phyloP scores from a whole-genome alignment of 371 early-diverging fungal species.

The Thermomucor indicae-seudaticae region DNA sequence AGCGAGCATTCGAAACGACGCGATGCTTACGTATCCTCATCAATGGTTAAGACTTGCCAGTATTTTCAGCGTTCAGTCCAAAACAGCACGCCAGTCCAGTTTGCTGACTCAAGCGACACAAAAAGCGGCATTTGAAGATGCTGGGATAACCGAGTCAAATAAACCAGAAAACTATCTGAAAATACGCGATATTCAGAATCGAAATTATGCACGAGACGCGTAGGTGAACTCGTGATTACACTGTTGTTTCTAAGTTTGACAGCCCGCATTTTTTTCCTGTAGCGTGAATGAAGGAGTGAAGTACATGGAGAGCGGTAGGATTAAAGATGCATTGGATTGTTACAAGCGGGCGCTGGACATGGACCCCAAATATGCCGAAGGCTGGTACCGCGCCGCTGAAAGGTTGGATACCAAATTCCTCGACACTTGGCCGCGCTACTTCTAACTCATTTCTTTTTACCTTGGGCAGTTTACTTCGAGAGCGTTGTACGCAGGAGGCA shows the following conservation, averaged over 20 bases:
- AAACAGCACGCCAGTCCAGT: slow-evolving; percentile 22
- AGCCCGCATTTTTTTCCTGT: background rate
- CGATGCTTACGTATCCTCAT: slow-evolving; percentile 37
- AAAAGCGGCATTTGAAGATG: slow-evolving; percentile 8
- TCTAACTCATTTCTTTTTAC: background rate
- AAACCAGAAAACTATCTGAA: slow-evolving; percentile 39
- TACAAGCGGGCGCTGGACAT: slow-evolving; percentile 47
- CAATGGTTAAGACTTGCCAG: slow-evolving; percentile 39
- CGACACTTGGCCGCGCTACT: background rate
- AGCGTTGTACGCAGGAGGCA: slow-evolving; percentile 24
- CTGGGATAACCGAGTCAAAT: slow-evolving; percentile 2
- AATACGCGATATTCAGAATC: slow-evolving; percentile 38
- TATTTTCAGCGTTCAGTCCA: slow-evolving; percentile 37
- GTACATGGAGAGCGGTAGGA: slow-evolving; percentile 15
- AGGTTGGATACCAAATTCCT: slow-evolving; percentile 15
- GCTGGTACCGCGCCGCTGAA: slow-evolving; percentile 43
- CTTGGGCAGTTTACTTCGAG: slow-evolving; percentile 22
- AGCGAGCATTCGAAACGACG: slow-evolving; percentile 27
- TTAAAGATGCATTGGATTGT: slow-evolving; percentile 34
- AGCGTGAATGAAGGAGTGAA: slow-evolving; percentile 46
- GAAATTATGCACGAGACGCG: slow-evolving; percentile 43
- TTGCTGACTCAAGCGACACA: slow-evolving; percentile 11
- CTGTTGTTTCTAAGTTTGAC: background rate
- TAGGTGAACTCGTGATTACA: slow-evolving; percentile 13
- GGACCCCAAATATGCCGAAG: slow-evolving; percentile 50